Base-by-base conservation (phyloP, 305 asterid genomes). In the Fraxinus platypoda region DNA sequence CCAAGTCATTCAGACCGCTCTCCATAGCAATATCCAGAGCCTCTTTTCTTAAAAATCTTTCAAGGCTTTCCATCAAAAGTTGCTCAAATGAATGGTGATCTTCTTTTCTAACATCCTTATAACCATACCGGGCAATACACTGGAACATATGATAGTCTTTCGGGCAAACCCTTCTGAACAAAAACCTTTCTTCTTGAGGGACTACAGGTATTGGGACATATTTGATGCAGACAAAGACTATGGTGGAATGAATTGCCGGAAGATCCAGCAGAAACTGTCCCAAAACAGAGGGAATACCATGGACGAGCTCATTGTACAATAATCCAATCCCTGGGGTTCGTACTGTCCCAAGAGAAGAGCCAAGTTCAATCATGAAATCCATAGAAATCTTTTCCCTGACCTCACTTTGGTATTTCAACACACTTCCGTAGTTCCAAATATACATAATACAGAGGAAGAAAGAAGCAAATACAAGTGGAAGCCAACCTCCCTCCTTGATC, bases 101-200 rank as follows among this genome's bases (percentile, higher is more conserved):
- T 83, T 96, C 98, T 83, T 96, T 96, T 35, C 97, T 76, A 30
- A 96, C 87, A 82, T 97, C 99, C 80, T 97, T 94, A 81, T 94
- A 97, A 3, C 99, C 99, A 43, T 97, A 97, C 49, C 99, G 81
- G 0, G 98, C 97, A 35, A 97, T 92, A 86, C 99, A 97, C 1
- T 93, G 95, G 86, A 97, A 97, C 93, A 97, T 93, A 52, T 97
- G 99, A 82, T 93, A 94, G 87, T 94, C 97, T 85, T 91, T 94
- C 0, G 98, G 98, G 79, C 98, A 88, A 3, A 94, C 90, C 85
- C 99, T 82, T 23, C 98, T 78, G 77, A 97, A 94, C 81, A 97
- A 57, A 78, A 97, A 97, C 78, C 98, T 71, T 83, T 97, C 99
- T 72, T 93, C 97, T 81, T 90, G 95, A 76, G 98, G 98, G 31